A percentile compares a stretch with the other conserved stretches of the same genome.
These are phyloP conservation scores for Phytophthora sp. DNA, from an alignment of 352 stramenopile genomes.

Conservation along the genomic window DNA sequence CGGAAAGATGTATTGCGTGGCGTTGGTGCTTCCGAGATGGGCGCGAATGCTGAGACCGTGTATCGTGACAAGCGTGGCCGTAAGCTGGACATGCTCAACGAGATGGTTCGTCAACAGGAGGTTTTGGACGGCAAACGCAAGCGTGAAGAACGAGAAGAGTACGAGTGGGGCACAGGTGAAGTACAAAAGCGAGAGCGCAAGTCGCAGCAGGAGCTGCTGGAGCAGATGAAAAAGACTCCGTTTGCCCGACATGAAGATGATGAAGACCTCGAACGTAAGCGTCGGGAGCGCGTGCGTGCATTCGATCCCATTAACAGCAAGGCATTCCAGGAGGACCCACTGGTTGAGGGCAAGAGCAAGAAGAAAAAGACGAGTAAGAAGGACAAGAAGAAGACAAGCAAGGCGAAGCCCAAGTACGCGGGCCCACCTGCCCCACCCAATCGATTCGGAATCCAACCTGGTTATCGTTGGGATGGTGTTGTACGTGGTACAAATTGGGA, in stretches of 20 bases:
- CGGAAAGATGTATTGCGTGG: conserved; percentile 60
- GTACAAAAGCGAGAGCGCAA: conserved; percentile 78
- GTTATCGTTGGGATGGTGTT: conserved; percentile 99
- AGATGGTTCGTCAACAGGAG: conserved; percentile 84
- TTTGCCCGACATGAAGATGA: conserved; percentile 79
- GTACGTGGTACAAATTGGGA: conserved; percentile 97
- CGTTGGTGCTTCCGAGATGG: conserved; percentile 66
- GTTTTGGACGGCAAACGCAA: conserved; percentile 77
- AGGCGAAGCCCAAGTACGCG: conserved; percentile 66
- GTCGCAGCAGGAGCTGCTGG: conserved; percentile 61
- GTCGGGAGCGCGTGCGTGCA: conserved; percentile 60
- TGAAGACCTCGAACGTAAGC: conserved; percentile 67
- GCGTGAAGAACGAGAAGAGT: conserved; percentile 79
- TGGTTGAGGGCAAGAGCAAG: conserved; percentile 42
- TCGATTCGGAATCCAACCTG: conserved; percentile 92
- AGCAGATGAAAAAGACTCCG: conserved; percentile 67
- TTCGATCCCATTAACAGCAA: conserved; percentile 87
- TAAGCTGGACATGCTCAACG: conserved; percentile 88
- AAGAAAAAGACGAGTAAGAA: conserved; percentile 55
- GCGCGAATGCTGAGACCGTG: conserved; percentile 79
- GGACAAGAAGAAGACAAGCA: conserved; percentile 37
- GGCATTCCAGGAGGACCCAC: conserved; percentile 65
- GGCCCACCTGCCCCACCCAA: conserved; percentile 79
- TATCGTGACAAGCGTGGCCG: conserved; percentile 85
- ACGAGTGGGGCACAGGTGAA: conserved; percentile 85